phyloP scores from a whole-genome alignment of 345 rosid genomes.

The Eucalyptus pauciflora region DNA sequence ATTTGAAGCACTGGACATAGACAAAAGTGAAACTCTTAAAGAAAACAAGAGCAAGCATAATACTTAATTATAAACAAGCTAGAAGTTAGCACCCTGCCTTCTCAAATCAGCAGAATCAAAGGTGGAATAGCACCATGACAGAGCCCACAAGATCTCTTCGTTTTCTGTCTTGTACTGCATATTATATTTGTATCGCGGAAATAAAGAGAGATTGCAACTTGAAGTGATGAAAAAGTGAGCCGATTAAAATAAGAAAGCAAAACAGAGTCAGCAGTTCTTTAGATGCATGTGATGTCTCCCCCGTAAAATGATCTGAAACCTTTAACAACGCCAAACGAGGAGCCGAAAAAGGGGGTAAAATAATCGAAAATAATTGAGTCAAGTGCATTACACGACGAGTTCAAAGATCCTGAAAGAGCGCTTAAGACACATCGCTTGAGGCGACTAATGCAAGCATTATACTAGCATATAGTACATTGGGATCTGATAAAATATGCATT shows the following conservation, averaged over 20 bases:
- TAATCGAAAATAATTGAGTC: not conserved
- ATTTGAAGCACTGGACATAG: not conserved
- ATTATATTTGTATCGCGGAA: not conserved
- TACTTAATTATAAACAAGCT: not conserved
- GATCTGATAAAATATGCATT: not conserved
- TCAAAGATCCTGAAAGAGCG: constrained; percentile 61
- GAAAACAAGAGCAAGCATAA: not conserved
- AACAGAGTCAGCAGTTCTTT: not conserved
- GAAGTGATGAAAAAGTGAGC: not conserved
- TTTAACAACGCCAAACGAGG: not conserved
- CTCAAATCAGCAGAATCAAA: not conserved
- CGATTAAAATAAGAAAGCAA: not conserved
- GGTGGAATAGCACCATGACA: not conserved
- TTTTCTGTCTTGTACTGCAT: not conserved
- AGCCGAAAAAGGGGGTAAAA: constrained; percentile 1
- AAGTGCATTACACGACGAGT: constrained; percentile 1
- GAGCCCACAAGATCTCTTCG: not conserved
- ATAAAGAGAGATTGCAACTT: not conserved
- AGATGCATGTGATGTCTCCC: not conserved
- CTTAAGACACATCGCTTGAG: constrained; percentile 32
- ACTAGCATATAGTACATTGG: not conserved
- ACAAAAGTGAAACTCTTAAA: not conserved
- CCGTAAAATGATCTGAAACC: not conserved
- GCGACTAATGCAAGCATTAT: not conserved
- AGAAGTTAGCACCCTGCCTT: not conserved